A percentile compares a stretch with the other conserved stretches of the same genome.
These are phyloP conservation scores for Tilletia setariae DNA, from an alignment of 1,284 basidiomycete species.

Conservation along the genomic window DNA sequence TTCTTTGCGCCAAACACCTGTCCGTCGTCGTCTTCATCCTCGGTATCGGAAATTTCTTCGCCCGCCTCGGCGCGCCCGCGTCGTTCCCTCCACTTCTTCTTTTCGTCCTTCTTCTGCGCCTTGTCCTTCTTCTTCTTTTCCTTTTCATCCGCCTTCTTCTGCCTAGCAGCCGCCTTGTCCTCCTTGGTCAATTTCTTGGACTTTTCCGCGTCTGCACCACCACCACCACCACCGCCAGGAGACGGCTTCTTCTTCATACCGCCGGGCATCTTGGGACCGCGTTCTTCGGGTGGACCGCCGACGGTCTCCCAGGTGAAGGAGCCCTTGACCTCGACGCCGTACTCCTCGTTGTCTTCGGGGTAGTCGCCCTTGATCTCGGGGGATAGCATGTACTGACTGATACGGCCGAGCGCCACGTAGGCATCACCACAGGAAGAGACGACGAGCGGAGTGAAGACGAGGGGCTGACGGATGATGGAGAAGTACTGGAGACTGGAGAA, in stretches of 20 bases:
- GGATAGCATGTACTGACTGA: constrained; percentile 5
- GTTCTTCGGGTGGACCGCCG: constrained; percentile 3
- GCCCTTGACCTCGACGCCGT: constrained; percentile 8
- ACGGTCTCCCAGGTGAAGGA: constrained; percentile 23
- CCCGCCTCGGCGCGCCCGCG: constrained; percentile 19
- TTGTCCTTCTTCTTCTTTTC: constrained; percentile 35
- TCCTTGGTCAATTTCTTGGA: constrained; percentile 36
- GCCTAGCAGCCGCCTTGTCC: constrained; percentile 29
- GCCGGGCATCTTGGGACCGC: neutral
- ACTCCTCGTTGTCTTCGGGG: constrained; percentile 15
- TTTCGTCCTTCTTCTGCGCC: constrained; percentile 18
- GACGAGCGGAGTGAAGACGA: constrained; percentile 24
- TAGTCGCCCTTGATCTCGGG: constrained; percentile 15
- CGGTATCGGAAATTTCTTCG: constrained; percentile 19
- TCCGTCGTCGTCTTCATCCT: constrained; percentile 24
- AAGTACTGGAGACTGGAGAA: constrained; percentile 73
- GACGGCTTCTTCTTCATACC: neutral
- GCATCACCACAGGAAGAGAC: constrained; percentile 36
- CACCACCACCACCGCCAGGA: neutral
- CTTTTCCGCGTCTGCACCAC: constrained; percentile 54
- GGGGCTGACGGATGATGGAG: constrained; percentile 55
- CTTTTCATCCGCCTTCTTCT: constrained; percentile 49
- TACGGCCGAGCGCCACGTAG: constrained; percentile 19
- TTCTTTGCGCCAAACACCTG: neutral
- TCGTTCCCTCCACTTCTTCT: constrained; percentile 22